Conservation (phyloP, 306 rosid species). For the Cucurbita pepo region DNA sequence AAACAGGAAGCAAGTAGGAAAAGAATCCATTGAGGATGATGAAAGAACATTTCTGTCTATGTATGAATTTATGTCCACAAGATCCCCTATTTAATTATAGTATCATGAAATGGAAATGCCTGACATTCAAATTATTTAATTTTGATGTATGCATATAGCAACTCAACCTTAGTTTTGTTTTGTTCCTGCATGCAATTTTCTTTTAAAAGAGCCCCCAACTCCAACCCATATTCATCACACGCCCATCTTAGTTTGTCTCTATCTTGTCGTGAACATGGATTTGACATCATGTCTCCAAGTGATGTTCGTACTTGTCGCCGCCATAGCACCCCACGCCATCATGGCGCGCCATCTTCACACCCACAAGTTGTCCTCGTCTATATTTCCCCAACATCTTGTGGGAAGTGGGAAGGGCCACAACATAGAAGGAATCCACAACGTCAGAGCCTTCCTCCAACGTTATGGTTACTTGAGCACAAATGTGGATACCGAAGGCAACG, state of each 20-base stretch:
- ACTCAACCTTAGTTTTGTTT: neutral
- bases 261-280: neutral
- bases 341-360: neutral
- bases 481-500: neutral
- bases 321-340: neutral
- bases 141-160: neutral
- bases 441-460: constrained; percentile 17
- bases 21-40: neutral
- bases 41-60: neutral
- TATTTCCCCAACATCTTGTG: constrained; percentile 12
- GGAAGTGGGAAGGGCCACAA: constrained; percentile 24
- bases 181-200: neutral
- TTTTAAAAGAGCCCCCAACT: neutral
- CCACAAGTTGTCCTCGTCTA: neutral
- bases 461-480: constrained; percentile 19
- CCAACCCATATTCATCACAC: neutral
- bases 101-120: neutral
- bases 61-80: neutral
- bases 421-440: constrained; percentile 13
- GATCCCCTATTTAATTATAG: neutral
- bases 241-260: neutral
- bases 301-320: neutral
- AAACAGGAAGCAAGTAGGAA: no score
- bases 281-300: neutral
- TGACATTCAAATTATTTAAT: neutral